phyloP scores from a whole-genome alignment of 768 basidiomycete genomes.

The Tylopilus subfusipes region DNA sequence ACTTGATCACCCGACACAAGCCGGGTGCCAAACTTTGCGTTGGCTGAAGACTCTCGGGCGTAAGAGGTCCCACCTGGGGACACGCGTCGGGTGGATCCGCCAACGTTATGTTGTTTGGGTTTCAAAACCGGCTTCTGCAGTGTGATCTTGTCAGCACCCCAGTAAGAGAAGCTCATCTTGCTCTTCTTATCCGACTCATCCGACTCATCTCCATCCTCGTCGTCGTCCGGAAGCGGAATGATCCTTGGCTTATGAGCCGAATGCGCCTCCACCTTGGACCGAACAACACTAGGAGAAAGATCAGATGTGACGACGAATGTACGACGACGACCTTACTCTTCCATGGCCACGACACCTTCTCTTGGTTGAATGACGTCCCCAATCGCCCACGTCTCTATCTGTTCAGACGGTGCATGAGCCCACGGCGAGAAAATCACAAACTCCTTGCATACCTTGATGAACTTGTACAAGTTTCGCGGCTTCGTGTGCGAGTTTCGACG shows the following conservation, averaged over 20 bases:
- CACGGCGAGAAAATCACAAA: not conserved
- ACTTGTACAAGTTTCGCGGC: constrained; percentile 91
- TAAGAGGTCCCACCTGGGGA: constrained; percentile 52
- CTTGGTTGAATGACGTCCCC: constrained; percentile 70
- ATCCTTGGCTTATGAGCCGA: constrained; percentile 59
- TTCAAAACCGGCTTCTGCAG: constrained; percentile 75
- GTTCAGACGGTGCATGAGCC: constrained; percentile 8
- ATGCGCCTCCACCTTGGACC: constrained; percentile 61
- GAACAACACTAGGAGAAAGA: constrained; percentile 52
- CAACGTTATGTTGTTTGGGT: constrained; percentile 34
- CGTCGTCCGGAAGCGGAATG: constrained; percentile 65
- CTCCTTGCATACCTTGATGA: constrained; percentile 64
- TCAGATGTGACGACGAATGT: constrained; percentile 6
- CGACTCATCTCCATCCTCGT: constrained; percentile 59
- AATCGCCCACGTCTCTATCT: constrained; percentile 89
- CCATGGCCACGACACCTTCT: constrained; percentile 85
- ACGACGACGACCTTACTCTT: constrained; percentile 60
- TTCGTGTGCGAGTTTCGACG: constrained; percentile 72
- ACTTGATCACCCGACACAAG: constrained; percentile 60
- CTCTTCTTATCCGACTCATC: constrained; percentile 86
- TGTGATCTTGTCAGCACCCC: constrained; percentile 90
- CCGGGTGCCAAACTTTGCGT: constrained; percentile 90
- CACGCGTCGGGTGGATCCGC: constrained; percentile 35
- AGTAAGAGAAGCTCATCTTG: constrained; percentile 93
- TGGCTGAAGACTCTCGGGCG: constrained; percentile 78